These are phyloP conservation scores for Silene uniflora DNA, from an alignment of 148 eudicot genomes.

Conservation along the genomic window DNA sequence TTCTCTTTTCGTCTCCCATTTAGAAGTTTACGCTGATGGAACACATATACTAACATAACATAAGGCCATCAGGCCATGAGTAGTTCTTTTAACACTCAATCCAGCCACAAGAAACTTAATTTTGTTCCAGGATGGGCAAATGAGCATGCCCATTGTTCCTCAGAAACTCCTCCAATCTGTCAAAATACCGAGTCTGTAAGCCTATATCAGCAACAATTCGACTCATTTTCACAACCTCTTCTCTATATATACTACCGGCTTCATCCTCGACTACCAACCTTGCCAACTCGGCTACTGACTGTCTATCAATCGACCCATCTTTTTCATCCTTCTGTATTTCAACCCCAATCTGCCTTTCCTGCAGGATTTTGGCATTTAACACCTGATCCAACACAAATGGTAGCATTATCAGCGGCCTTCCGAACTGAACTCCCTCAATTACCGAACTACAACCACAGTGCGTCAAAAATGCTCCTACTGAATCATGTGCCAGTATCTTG, in stretches of 20 bases:
- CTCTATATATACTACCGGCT: conserved; percentile 27
- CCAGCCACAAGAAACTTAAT: background rate
- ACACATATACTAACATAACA: too few species aligned
- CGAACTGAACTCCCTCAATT: conserved; percentile 21
- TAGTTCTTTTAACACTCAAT: background rate
- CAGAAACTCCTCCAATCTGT: conserved; percentile 21
- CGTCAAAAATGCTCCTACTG: conserved; percentile 39
- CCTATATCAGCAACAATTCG: conserved; percentile 25
- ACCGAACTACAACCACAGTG: conserved; percentile 37
- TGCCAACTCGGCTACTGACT: conserved; percentile 31
- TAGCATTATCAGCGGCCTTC: conserved; percentile 23
- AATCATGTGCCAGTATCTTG: conserved; percentile 37
- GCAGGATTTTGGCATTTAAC: conserved; percentile 23
- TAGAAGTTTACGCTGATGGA: too few species aligned
- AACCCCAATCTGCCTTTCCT: conserved; percentile 19
- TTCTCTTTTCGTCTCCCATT: too few species aligned
- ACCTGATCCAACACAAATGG: conserved; percentile 26
- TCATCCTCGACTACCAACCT: conserved; percentile 27
- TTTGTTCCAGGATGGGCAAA: background rate
- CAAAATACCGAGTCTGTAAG: conserved; percentile 23
- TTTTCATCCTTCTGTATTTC: conserved; percentile 22
- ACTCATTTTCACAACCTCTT: conserved; percentile 31
- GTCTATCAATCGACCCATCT: conserved; percentile 29
- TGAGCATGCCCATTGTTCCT: background rate
- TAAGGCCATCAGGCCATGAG: too few species aligned